Evolutionary conservation across 805 yeast species (phyloP), one percentile per base, ranked within the genome.

Genomic region (Blastobotrys peoriensis): DNA sequence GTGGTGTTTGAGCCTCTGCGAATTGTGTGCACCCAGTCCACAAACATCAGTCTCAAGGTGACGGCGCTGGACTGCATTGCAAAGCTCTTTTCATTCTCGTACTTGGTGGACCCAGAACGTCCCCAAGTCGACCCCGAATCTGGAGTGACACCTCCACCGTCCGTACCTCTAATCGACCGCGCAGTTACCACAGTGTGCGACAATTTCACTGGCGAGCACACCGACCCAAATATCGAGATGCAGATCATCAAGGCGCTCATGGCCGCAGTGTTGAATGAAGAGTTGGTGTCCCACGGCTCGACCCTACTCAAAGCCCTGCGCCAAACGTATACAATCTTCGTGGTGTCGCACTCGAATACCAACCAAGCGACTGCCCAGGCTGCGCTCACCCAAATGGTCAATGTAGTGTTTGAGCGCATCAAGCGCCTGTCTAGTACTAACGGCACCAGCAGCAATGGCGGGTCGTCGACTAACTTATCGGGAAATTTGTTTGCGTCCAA

Each of bases 291-390:
- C 17, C 98, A 93, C 59, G 98, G 98, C 2, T 85, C 88, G 5
- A 78, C 89, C 1, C 69, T 93, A 42, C 69, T 93, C 49, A 86
- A 85, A 59, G 97, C 98, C 0, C 82, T 94, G 30, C 78, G 98
- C 63, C 96, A 86, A 58, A 86, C 91, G 21, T 93, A 93, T 68
- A 89, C 88, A 61, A 85, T 94, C 21, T 94, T 91, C 58, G 82
- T 93, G 35, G 74, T 86, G 45, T 87, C 97, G 0, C 70, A 84
- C 48, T 79, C 83, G 16, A 79, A 91, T 2, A 70, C 84, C 20
- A 91, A 88, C 60, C 98, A 93, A 65, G 85, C 88, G 1, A 81
- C 89, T 48, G 98, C 98, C 0, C 98, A 94, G 68, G 98, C 96
- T 1, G 83, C 93, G 5, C 71, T 93, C 52, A 86, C 94, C 2